Conservation (phyloP, 768 basidiomycete genomes). For the Hypholoma fasciculare region DNA sequence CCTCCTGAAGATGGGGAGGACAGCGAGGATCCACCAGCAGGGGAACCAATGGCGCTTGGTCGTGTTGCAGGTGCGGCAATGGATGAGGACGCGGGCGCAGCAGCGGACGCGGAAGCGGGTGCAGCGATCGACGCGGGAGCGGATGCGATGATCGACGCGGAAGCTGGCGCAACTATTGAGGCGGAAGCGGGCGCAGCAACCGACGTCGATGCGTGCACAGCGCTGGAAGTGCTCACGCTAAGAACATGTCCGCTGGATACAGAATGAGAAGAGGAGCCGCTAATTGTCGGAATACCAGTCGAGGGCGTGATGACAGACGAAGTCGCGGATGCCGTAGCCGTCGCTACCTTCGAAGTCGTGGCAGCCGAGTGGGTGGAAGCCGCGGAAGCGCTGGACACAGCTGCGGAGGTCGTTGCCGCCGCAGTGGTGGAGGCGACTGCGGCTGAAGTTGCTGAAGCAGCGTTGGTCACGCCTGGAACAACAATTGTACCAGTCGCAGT, state of each 20-base stretch:
- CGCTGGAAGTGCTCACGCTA: too few relatives aligned
- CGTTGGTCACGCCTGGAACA: slow-evolving; percentile 8
- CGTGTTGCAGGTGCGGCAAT: not conserved
- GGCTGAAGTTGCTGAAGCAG: not conserved
- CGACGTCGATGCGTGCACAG: not conserved
- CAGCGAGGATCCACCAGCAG: not conserved
- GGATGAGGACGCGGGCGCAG: slow-evolving; percentile 4
- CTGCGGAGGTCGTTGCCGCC: not conserved
- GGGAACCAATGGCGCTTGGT: not conserved
- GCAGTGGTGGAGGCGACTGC: slow-evolving; percentile 2
- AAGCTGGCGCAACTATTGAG: slow-evolving; percentile 8
- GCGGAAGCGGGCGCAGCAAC: not conserved
- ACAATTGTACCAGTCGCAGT: slow-evolving; percentile 34
- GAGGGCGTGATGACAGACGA: too few relatives aligned
- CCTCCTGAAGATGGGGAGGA: slow-evolving; percentile 1
- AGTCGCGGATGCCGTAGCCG: too few relatives aligned
- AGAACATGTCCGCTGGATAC: too few relatives aligned
- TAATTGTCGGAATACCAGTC: too few relatives aligned
- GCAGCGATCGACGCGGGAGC: slow-evolving; percentile 8
- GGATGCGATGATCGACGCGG: slow-evolving; percentile 1
- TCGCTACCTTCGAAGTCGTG: not conserved
- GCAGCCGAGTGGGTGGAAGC: not conserved
- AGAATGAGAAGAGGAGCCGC: too few relatives aligned
- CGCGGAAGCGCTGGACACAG: not conserved
- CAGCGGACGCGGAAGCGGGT: slow-evolving; percentile 6